Evolutionary conservation across 208 protist species (phyloP).

Genomic region (Wallacemonas rigidus): DNA sequence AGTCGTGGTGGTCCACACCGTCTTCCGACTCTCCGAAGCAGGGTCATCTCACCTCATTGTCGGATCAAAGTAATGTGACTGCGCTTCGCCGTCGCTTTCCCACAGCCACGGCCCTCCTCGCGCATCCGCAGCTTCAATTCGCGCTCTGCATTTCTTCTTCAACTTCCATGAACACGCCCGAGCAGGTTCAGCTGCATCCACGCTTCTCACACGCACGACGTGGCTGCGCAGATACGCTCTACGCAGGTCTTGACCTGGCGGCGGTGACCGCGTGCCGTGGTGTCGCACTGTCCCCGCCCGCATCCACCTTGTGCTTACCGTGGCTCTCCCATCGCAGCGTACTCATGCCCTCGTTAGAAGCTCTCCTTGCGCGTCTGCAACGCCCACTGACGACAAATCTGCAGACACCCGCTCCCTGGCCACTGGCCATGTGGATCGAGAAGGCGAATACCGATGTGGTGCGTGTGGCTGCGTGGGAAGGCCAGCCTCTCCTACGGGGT

Average conservation of each 20-base stretch:
- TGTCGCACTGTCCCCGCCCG: background rate
- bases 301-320: no score
- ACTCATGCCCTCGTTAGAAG: no score
- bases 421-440: background rate
- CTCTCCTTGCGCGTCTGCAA: no score
- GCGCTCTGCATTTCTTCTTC: slow-evolving; percentile 24
- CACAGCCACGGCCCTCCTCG: slow-evolving; percentile 38
- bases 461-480: background rate
- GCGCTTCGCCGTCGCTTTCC: slow-evolving; percentile 32
- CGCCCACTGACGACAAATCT: no score
- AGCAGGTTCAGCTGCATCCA: slow-evolving; percentile 33
- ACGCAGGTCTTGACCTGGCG: background rate
- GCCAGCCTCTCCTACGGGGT: background rate
- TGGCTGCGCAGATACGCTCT: slow-evolving; percentile 30
- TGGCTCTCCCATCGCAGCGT: no score
- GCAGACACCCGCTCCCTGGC: background rate
- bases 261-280: background rate
- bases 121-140: slow-evolving; percentile 59
- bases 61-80: background rate
- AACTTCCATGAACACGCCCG: background rate
- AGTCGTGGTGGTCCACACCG: background rate
- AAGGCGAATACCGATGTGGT: background rate
- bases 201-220: slow-evolving; percentile 39
- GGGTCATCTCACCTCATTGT: background rate
- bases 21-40: background rate